These are phyloP conservation scores for Jaltomata sinuosa DNA, from an alignment of 257 asterid genomes.

Conservation along the genomic window DNA sequence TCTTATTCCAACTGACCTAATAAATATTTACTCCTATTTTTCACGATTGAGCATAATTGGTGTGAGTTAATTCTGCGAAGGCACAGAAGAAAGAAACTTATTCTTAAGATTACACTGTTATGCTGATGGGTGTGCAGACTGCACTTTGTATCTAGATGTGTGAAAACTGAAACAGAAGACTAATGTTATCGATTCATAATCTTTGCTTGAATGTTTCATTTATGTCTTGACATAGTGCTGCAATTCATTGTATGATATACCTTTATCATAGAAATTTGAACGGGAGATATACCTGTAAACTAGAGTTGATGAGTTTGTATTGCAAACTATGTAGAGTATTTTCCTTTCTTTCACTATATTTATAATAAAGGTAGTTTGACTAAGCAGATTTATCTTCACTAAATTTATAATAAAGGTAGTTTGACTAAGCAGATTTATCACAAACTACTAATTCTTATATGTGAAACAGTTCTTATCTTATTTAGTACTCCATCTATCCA, in stretches of 20 bases:
- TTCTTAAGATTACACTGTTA: background rate
- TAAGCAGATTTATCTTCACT: background rate
- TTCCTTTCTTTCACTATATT: background rate
- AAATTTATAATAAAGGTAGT: background rate
- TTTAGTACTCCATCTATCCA: background rate
- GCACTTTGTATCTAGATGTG: background rate
- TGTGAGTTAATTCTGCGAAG: background rate
- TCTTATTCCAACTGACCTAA: constrained; percentile 8
- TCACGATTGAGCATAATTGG: background rate
- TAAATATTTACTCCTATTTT: background rate
- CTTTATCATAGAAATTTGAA: background rate
- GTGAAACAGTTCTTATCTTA: background rate
- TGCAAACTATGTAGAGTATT: background rate
- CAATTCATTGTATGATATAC: background rate
- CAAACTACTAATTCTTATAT: background rate
- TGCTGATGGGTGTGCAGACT: background rate
- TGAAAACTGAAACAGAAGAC: background rate
- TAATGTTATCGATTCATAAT: background rate
- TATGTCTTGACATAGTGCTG: background rate
- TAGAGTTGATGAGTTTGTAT: background rate
- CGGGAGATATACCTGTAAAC: background rate
- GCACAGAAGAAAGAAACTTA: background rate
- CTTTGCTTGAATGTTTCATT: background rate
- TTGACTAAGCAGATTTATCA: background rate
- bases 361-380: background rate